A percentile compares a stretch with the other conserved stretches of the same genome.
These are phyloP conservation scores for Citrus unshiu DNA, from an alignment of 345 rosid species.

Conservation along the genomic window DNA sequence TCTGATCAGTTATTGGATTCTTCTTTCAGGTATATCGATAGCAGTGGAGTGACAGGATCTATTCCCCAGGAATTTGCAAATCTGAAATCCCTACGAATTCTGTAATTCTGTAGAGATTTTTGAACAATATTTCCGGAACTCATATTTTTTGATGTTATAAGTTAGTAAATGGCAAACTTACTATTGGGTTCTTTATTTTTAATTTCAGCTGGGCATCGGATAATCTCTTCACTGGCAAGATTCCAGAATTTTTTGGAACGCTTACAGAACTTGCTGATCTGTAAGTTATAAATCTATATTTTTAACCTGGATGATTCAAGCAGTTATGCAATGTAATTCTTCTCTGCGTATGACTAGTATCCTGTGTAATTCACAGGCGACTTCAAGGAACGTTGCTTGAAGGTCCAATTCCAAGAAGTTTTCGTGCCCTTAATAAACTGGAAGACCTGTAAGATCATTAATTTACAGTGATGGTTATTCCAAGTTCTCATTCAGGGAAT, in stretches of 20 bases:
- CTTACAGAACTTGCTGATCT: conserved; percentile 39
- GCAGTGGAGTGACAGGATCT: conserved; percentile 54
- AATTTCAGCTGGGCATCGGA: conserved; percentile 60
- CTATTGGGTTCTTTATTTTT: background rate
- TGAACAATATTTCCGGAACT: background rate
- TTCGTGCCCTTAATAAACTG: conserved; percentile 29
- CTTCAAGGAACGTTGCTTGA: conserved; percentile 47
- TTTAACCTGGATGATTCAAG: background rate
- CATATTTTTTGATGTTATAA: background rate
- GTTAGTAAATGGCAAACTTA: background rate
- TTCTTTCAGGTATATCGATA: conserved; percentile 48
- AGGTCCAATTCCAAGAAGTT: conserved; percentile 58
- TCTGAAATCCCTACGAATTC: conserved; percentile 40
- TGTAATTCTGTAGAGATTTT: conserved; percentile 27
- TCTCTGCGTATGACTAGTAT: background rate
- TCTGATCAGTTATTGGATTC: conserved; percentile 6
- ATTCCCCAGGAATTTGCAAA: conserved; percentile 47
- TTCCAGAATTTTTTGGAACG: conserved; percentile 45
- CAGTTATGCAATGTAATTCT: background rate
- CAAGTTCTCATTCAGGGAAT: background rate
- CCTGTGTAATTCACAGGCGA: conserved; percentile 27
- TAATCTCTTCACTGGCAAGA: conserved; percentile 46
- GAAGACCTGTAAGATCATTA: conserved; percentile 39
- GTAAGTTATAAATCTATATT: conserved; percentile 23
- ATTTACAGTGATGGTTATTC: background rate